Base-by-base conservation (phyloP, 805 yeast species). In the Grigorovia jiainica region DNA sequence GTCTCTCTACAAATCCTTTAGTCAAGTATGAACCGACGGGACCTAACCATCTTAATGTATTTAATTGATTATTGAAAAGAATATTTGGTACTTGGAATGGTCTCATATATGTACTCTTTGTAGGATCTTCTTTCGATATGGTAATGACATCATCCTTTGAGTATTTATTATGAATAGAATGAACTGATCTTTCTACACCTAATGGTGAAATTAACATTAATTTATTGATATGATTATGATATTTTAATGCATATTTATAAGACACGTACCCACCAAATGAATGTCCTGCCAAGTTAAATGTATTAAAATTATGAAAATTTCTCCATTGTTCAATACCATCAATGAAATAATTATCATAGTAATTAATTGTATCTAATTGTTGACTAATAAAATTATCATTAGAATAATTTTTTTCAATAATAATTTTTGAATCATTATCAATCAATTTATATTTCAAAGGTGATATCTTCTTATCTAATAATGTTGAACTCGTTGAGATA, bases 241-340 rank as follows among this genome's bases (percentile, higher is more conserved):
- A 70, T 46, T 66, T 73, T 34, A 77, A 54, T 2, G 83, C 69
- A 56, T 81, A 84, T 6, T 79, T 73, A 38, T 75, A 73, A 0
- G 85, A 73, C 63, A 86, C 64, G 51, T 82, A 79, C 0, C 87
- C 92, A 25, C 95, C 95, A 48, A 76, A 77, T 0, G 94, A 83
- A 58, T 85, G 95, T 0, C 87, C 90, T 17, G 84, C 63, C 11
- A 85, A 54, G 51, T 75, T 81, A 32, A 85, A 71, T 46, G 73
- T 69, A 1, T 67, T 70, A 9, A 84, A 57, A 0, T 68, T 66
- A 17, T 72, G 63, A 7, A 52, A 61, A 7, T 43, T 44, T 50
- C 92, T 65, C 92, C 94, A 84, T 6, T 61, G 56, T 40, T 84
- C 90, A 6, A 85, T 57, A 2, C 79, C 73, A 8, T 71, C 73